These are phyloP conservation scores for Hyparrhenia diplandra DNA, from an alignment of 176 grass and related monocot genomes.

Conservation along the genomic window DNA sequence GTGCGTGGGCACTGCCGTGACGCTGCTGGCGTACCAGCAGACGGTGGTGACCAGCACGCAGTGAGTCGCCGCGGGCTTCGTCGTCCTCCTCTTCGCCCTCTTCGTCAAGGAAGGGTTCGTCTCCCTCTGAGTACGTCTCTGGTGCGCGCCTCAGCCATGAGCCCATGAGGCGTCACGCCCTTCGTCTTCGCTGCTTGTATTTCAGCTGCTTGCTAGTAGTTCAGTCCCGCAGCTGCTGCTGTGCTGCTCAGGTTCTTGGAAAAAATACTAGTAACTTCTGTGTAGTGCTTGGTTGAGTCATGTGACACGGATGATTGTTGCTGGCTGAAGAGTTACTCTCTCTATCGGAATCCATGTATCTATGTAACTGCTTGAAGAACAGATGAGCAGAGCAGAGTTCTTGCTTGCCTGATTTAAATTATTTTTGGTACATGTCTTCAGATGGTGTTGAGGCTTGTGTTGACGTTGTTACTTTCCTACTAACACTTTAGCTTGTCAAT, in stretches of 20 bases:
- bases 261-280: background rate
- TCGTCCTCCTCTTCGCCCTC: conserved; percentile 69
- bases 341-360: background rate
- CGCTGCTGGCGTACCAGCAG: conserved; percentile 82
- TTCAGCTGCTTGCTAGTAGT: background rate
- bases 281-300: background rate
- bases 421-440: too few relatives aligned
- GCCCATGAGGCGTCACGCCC: background rate
- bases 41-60: conserved; percentile 66
- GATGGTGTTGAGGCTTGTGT: too few relatives aligned
- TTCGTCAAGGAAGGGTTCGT: conserved; percentile 92
- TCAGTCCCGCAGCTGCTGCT: background rate
- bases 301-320: background rate
- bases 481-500: background rate
- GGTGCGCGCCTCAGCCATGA: background rate
- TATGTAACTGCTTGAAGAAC: background rate
- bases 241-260: background rate
- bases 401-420: background rate
- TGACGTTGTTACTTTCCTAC: background rate
- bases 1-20: conserved; percentile 69
- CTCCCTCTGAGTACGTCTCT: conserved; percentile 58
- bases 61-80: conserved; percentile 67
- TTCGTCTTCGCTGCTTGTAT: background rate
- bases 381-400: background rate
- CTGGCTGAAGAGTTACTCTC: background rate